phyloP scores from a whole-genome alignment of 345 rosid species.

The Clarkia xantiana region DNA sequence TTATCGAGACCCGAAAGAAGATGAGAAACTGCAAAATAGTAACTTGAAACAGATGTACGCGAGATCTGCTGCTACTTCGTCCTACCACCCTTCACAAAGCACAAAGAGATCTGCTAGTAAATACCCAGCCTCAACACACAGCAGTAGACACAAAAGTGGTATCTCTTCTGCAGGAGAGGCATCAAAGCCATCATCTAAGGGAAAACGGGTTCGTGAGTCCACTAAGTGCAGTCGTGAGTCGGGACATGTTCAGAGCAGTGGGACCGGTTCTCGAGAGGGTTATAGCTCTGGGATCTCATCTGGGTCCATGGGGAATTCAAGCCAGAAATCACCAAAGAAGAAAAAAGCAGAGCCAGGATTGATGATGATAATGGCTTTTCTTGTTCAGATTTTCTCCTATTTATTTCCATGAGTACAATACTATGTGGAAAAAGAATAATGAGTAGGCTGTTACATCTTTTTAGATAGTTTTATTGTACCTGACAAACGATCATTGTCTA shows the following conservation, averaged over 20 bases:
- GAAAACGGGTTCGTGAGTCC: conserved; percentile 8
- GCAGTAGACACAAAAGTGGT: conserved; percentile 31
- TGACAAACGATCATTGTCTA: too few relatives aligned
- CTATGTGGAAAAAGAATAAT: too few relatives aligned
- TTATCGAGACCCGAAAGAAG: conserved; percentile 51
- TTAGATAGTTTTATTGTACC: too few relatives aligned
- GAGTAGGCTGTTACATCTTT: too few relatives aligned
- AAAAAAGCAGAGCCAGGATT: conserved; percentile 20
- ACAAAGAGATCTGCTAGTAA: conserved; percentile 12
- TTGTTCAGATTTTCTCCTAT: too few relatives aligned
- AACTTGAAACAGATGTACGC: conserved; percentile 7
- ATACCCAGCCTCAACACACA: conserved; percentile 23
- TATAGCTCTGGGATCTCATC: conserved; percentile 12
- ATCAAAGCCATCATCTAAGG: conserved; percentile 22
- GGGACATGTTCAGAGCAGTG: conserved; percentile 1
- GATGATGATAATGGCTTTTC: too few relatives aligned
- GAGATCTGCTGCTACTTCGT: conserved; percentile 21
- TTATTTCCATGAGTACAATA: too few relatives aligned
- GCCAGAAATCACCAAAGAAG: conserved; percentile 17
- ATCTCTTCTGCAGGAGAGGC: conserved; percentile 18
- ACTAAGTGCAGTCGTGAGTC: too few relatives aligned
- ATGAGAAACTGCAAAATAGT: conserved; percentile 16
- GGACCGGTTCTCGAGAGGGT: conserved; percentile 5
- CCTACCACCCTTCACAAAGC: conserved; percentile 18
- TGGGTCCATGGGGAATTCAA: conserved; percentile 21